Base-by-base conservation (phyloP, 2,329 filamentous ascomycete genomes). In the Aotearoamyces nothofagi region DNA sequence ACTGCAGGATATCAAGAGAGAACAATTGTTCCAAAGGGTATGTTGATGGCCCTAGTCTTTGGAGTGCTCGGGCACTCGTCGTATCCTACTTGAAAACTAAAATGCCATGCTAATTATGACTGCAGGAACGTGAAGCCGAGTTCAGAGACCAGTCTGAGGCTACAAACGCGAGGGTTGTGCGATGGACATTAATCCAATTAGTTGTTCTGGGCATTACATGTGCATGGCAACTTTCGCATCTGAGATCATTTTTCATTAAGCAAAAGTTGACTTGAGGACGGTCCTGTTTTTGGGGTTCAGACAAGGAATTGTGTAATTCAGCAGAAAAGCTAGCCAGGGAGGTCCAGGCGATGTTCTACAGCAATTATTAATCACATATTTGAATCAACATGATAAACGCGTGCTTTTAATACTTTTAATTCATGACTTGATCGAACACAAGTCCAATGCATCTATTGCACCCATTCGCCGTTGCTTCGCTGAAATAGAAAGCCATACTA, bases 241-340 rank as follows among this genome's bases (percentile, higher is more conserved):
- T 98, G 45, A 71, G 90, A 43, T 79, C 81, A 26, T 98, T 98
- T 69, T 98, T 98, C 63, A 98, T 98, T 65, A 98, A 98, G 69
- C 87, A 96, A 64, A 98, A 98, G 69, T 74, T 98, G 53, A 96
- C 90, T 35, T 98, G 71, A 15, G 14, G 16, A 5, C 10, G 25
- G 26, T 24, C 27, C 10, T 19, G 20, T 22, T 15, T 23, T 13
- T 8, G 23, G 24, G 5, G 27, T 15, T n/a, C n/a, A n/a, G n/a
- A n/a, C n/a, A n/a, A n/a, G n/a, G n/a, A n/a, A n/a, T n/a, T n/a
- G n/a, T n/a, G n/a, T n/a, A n/a, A n/a, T n/a, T n/a, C n/a, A n/a
- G n/a, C n/a, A n/a, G n/a, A n/a, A n/a, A n/a, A n/a, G n/a, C n/a
- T n/a, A n/a, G n/a, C n/a, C n/a, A n/a, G n/a, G n/a, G n/a, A n/a